Conservation (phyloP, 2,329 filamentous ascomycete species). For the Fusarium palustre region DNA sequence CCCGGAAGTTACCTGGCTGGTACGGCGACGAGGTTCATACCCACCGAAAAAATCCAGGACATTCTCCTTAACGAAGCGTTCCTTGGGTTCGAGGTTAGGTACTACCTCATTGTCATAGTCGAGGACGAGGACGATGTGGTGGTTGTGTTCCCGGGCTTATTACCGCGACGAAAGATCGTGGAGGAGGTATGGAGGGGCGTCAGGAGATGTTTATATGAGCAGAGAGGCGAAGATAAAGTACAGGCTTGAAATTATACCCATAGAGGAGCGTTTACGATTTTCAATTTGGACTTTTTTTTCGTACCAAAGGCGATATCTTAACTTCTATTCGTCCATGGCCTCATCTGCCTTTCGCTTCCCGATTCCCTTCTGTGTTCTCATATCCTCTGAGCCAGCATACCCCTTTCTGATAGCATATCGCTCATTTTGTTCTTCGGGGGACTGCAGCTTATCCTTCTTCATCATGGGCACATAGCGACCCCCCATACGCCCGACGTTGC, state of each 20-base stretch:
- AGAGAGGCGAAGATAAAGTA: constrained; percentile 50
- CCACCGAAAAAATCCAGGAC: constrained; percentile 91
- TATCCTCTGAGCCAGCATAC: constrained; percentile 63
- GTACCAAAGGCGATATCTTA: constrained; percentile 3
- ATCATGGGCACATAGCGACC: constrained; percentile 69
- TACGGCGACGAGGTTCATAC: constrained; percentile 73
- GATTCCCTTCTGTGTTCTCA: constrained; percentile 53
- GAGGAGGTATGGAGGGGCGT: constrained; percentile 92
- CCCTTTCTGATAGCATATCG: constrained; percentile 72
- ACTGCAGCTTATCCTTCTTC: constrained; percentile 61
- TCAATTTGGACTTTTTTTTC: constrained; percentile 16
- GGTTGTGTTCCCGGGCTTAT: constrained; percentile 89
- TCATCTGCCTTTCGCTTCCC: constrained; percentile 49
- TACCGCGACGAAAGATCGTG: constrained; percentile 80
- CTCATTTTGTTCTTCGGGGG: constrained; percentile 68
- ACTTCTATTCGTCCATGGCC: constrained; percentile 40
- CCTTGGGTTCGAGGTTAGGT: constrained; percentile 87
- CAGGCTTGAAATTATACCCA: constrained; percentile 26
- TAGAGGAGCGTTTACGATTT: constrained; percentile 8
- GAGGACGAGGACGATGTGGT: constrained; percentile 89
- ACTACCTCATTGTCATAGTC: constrained; percentile 90
- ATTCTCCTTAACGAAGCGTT: constrained; percentile 97
- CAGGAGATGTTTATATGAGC: constrained; percentile 81
- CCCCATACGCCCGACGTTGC: constrained; percentile 60
- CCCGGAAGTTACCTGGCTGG: constrained; percentile 68